Base-by-base conservation (phyloP, 1,139 yeast genomes). In the Blastobotrys elegans region DNA sequence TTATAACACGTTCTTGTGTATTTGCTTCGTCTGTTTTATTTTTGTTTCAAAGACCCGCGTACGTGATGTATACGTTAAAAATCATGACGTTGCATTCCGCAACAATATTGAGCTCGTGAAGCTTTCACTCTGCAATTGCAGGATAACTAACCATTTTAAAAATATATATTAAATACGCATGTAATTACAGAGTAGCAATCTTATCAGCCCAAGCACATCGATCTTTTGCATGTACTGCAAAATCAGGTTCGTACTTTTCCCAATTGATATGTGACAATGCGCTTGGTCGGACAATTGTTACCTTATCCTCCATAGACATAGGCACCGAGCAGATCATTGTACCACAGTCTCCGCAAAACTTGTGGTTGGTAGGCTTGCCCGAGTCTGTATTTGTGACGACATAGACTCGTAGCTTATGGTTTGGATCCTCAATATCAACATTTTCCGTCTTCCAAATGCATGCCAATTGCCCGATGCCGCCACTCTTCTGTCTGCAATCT, bases 301-400 rank as follows among this genome's bases (percentile, higher is more conserved):
- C 8, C 13, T 33, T 21, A 33, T 63, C 65, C 8, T 59, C 49
- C 18, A 50, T 50, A 29, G 52, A 55, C 58, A 54, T 58, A n/a
- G 65, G 66, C 14, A 55, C 46, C 2, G 65, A 58, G 38, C 46
- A 49, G 14, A 61, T 49, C 17, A 63, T 58, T 36, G 57, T 53
- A 5, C 64, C 64, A 53, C 66, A 62, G 2, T 40, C 45, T 20
- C 54, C 49, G 47, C 66, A 62, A 44, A 62, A 62, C 17, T 51
- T 39, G 45, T 60, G 57, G 35, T 43, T 49, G 45, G 59, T 60
- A 11, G 66, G 64, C 34, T 50, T 47, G 7, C 66, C 66, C 41
- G 62, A 56, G 27, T 51, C 50, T 18, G 66, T 62, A 14, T 51
- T 49, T 4, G 50, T 46, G 16, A 56, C 47, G 1, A 49, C 40